Percentiles rank a stretch among this genome's conserved stretches.
Evolutionary conservation across 2,329 filamentous ascomycete genomes (phyloP).

Genomic region (Penicillium vulpinum): DNA sequence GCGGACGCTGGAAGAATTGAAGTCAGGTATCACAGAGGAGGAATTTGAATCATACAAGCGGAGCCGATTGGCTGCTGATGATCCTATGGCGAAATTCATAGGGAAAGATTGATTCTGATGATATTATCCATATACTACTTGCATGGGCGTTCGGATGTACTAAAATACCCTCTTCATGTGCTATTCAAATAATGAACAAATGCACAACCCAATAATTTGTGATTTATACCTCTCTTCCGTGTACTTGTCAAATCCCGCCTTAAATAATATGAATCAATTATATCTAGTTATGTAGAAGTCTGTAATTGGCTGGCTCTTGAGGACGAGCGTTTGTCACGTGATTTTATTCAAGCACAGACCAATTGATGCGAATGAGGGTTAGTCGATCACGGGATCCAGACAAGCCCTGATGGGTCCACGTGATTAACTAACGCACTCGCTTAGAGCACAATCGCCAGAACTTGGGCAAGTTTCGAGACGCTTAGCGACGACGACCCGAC

Average conservation of each 20-base stretch:
- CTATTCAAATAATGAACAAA: neutral
- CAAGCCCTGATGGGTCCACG: slow-evolving; percentile 29
- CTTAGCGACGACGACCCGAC: slow-evolving; percentile 48
- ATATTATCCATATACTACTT: slow-evolving; percentile 5
- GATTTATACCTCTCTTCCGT: neutral
- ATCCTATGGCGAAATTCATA: slow-evolving; percentile 83
- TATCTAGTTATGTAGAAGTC: too few relatives aligned
- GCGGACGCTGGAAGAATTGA: slow-evolving; percentile 75
- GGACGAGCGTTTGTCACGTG: neutral
- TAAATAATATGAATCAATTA: neutral
- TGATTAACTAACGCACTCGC: slow-evolving; percentile 40
- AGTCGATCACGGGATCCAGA: slow-evolving; percentile 30
- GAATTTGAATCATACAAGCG: slow-evolving; percentile 84
- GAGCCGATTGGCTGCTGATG: slow-evolving; percentile 70
- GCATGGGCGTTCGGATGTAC: slow-evolving; percentile 22
- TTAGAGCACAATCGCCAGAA: slow-evolving; percentile 40
- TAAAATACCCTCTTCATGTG: slow-evolving; percentile 24
- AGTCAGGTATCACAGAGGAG: slow-evolving; percentile 73
- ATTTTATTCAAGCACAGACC: neutral
- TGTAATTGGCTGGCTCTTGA: neutral
- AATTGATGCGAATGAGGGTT: neutral
- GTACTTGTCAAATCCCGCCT: neutral
- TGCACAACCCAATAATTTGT: neutral
- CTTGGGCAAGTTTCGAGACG: slow-evolving; percentile 42
- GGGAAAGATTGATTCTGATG: slow-evolving; percentile 59